Evolutionary conservation across 805 yeast species (phyloP).

Genomic region (Kuraishia piskuri): DNA sequence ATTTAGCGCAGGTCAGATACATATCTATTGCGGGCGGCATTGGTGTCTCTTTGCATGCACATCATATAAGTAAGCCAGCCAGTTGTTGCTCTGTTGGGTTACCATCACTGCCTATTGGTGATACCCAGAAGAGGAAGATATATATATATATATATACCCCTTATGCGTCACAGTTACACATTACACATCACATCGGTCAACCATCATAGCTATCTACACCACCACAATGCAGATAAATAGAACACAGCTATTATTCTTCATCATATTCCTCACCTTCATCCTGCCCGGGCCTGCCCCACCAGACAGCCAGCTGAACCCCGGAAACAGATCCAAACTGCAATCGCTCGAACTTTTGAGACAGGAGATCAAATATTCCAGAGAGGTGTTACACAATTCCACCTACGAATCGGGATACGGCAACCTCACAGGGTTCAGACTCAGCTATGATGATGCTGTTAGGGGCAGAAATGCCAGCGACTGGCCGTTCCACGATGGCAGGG

Average conservation of each 20-base stretch:
- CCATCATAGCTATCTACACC: background rate
- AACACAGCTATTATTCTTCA: slow-evolving; percentile 23
- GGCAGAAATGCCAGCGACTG: slow-evolving; percentile 40
- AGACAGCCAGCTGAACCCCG: slow-evolving; percentile 2
- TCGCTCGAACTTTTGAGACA: slow-evolving; percentile 27
- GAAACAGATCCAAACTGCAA: slow-evolving; percentile 10
- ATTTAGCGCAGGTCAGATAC: too few species aligned
- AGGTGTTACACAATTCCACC: slow-evolving; percentile 29
- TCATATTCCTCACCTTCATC: slow-evolving; percentile 29
- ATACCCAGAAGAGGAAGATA: too few species aligned
- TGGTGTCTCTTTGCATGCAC: too few species aligned
- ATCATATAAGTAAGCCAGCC: too few species aligned
- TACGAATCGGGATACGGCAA: slow-evolving; percentile 55
- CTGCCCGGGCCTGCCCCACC: slow-evolving; percentile 31
- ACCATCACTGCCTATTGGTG: too few species aligned
- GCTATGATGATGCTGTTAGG: slow-evolving; percentile 49
- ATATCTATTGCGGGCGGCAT: too few species aligned
- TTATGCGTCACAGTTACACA: too few species aligned
- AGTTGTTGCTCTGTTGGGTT: too few species aligned
- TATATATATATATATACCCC: too few species aligned
- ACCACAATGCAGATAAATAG: slow-evolving; percentile 15
- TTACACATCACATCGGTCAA: background rate
- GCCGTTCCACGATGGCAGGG: slow-evolving; percentile 37
- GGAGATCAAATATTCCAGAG: slow-evolving; percentile 21
- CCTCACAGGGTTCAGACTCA: slow-evolving; percentile 61